A percentile compares a stretch with the other conserved stretches of the same genome.
Evolutionary conservation across 441 rosid genomes (phyloP).

Genomic region (Adansonia gregorii): DNA sequence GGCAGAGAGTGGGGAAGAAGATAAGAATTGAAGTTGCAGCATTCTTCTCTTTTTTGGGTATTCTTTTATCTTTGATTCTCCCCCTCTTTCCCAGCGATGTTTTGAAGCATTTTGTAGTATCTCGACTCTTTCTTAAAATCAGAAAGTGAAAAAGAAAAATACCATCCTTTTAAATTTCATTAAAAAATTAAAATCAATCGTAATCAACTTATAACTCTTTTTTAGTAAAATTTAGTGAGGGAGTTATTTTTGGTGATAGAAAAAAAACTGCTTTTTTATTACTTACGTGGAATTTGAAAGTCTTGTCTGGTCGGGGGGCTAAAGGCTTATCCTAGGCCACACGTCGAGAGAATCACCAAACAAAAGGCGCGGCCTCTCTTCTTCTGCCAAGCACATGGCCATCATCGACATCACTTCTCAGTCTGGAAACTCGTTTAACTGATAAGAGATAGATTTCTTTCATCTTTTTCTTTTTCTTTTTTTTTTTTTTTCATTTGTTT

Average conservation of each 20-base stretch:
- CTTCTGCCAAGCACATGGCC: not conserved
- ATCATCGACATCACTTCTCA: not conserved
- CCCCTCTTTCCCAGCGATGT: not conserved
- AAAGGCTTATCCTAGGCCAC: conserved; percentile 8
- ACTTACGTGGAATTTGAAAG: not conserved
- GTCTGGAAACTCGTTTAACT: not conserved
- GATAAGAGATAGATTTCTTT: not conserved
- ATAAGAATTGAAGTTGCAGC: conserved; percentile 48
- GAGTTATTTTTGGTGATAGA: not conserved
- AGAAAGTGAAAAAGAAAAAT: not conserved
- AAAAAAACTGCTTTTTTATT: not conserved
- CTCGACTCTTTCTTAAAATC: not conserved
- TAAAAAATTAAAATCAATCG: too few relatives aligned
- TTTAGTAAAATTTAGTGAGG: not conserved
- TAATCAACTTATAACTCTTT: not conserved
- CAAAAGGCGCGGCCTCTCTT: not conserved
- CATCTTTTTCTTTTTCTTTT: not conserved
- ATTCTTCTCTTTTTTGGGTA: conserved; percentile 31
- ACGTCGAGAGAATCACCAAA: not conserved
- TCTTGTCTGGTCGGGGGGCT: not conserved
- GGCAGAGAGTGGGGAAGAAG: conserved; percentile 37
- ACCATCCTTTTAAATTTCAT: not conserved
- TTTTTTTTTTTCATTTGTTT: not conserved
- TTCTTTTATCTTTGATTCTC: not conserved
- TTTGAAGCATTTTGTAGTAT: not conserved